phyloP scores from a whole-genome alignment of 2,329 filamentous ascomycete genomes.

The Didymellaceae sp. region DNA sequence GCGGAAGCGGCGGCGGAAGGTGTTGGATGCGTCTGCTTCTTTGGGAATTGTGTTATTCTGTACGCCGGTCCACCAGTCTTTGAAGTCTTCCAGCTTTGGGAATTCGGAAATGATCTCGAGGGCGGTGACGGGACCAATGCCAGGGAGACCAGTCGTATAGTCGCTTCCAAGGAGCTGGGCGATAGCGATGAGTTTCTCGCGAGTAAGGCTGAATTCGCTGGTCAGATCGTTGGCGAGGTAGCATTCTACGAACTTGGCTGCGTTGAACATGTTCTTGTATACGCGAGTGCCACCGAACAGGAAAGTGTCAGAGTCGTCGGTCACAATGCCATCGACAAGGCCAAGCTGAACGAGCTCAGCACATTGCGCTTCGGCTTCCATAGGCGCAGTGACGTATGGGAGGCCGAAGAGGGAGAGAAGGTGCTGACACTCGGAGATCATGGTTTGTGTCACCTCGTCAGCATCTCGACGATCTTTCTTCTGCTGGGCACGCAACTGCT shows the following conservation, averaged over 20 bases:
- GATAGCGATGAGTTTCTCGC: conserved; percentile 86
- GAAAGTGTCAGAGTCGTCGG: conserved; percentile 95
- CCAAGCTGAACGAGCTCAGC: conserved; percentile 86
- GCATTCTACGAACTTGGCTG: conserved; percentile 97
- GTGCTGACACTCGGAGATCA: conserved; percentile 94
- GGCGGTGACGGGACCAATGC: conserved; percentile 91
- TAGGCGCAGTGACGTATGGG: conserved; percentile 95
- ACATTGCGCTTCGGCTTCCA: conserved; percentile 98
- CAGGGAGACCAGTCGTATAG: conserved; percentile 90
- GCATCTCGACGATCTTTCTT: conserved; percentile 96
- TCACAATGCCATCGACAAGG: conserved; percentile 95
- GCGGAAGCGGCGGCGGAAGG: conserved; percentile 86
- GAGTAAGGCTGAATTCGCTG: conserved; percentile 84
- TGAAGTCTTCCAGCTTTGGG: conserved; percentile 74
- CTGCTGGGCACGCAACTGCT: conserved; percentile 87
- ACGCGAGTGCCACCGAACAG: conserved; percentile 94
- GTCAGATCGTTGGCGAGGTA: conserved; percentile 85
- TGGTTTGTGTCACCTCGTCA: conserved; percentile 94
- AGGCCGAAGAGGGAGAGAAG: conserved; percentile 89
- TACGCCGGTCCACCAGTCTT: conserved; percentile 83
- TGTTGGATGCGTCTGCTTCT: conserved; percentile 59
- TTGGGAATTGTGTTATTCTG: conserved; percentile 71
- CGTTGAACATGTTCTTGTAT: conserved; percentile 99
- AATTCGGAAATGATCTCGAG: conserved; percentile 96
- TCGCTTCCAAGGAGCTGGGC: conserved; percentile 92